These are phyloP conservation scores for Leptomonas seymouri DNA, from an alignment of 208 protist species.

Conservation along the genomic window DNA sequence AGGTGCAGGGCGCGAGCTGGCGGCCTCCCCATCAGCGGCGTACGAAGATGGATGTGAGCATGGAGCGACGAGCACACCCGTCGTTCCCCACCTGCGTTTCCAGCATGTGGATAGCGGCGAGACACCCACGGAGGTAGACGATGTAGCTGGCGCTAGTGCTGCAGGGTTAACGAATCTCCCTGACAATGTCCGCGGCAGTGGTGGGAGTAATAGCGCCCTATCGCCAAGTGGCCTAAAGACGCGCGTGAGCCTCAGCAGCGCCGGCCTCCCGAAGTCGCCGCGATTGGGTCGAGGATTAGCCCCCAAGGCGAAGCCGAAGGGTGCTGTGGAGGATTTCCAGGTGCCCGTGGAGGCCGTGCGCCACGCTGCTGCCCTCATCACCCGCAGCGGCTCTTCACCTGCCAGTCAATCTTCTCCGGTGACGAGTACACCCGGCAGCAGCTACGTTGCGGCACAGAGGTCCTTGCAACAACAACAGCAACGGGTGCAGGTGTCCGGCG, in stretches of 20 bases:
- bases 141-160: background rate
- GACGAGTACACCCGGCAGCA: slow-evolving; percentile 21
- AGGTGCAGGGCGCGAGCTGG: background rate
- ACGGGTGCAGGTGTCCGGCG: slow-evolving; percentile 4
- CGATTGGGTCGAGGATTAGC: slow-evolving; percentile 40
- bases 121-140: background rate
- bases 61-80: background rate
- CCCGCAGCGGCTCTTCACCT: slow-evolving; percentile 9
- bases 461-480: background rate
- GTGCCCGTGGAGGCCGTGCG: slow-evolving; percentile 77
- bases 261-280: slow-evolving; percentile 23
- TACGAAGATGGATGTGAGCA: background rate
- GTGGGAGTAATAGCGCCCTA: background rate
- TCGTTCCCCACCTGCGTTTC: slow-evolving; percentile 16
- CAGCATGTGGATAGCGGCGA: background rate
- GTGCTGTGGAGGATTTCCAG: slow-evolving; percentile 36
- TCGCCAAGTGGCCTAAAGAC: background rate
- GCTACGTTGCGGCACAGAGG: slow-evolving; percentile 1
- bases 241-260: background rate
- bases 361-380: slow-evolving; percentile 56
- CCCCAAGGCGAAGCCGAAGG: slow-evolving; percentile 85
- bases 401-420: background rate
- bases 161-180: background rate
- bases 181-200: slow-evolving; percentile 9
- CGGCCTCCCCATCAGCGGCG: slow-evolving; percentile 1